Percentiles rank a stretch among this genome's conserved stretches.
Evolutionary conservation across 179 eudicot genomes (phyloP).

Genomic region (Camellia oleifera): DNA sequence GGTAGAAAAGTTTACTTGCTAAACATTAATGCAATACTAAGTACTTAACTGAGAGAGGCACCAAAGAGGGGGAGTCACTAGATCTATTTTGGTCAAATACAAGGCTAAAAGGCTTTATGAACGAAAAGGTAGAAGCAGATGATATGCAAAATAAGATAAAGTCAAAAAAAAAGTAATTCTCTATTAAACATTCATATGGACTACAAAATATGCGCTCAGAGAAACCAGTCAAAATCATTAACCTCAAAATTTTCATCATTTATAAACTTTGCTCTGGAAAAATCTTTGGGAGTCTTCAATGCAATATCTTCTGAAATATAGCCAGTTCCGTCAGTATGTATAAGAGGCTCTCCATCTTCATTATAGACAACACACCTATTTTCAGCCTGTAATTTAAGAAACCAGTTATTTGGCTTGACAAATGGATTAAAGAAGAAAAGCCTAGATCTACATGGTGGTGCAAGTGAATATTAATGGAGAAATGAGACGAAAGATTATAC

Average conservation of each 20-base stretch:
- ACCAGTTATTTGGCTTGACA: not conserved
- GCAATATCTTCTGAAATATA: too few relatives aligned
- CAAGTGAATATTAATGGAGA: not conserved
- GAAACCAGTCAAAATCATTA: not conserved
- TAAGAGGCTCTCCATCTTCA: constrained; percentile 41
- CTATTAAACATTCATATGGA: not conserved
- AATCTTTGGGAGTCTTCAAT: too few relatives aligned
- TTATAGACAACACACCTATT: constrained; percentile 33
- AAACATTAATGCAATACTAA: not conserved
- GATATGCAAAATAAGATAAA: too few relatives aligned
- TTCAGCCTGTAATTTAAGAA: constrained; percentile 43
- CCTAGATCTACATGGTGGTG: too few relatives aligned
- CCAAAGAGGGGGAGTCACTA: not conserved
- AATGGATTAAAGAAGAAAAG: not conserved
- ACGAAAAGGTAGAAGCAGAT: not conserved
- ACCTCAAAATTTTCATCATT: too few relatives aligned
- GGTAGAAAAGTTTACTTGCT: not conserved
- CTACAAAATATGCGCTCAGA: not conserved
- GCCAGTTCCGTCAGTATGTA: too few relatives aligned
- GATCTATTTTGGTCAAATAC: too few relatives aligned
- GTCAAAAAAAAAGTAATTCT: not conserved
- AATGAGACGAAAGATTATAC: constrained; percentile 31
- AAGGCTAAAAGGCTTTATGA: not conserved
- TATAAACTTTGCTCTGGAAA: too few relatives aligned
- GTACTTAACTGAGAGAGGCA: too few relatives aligned